Percentiles rank a stretch among this genome's conserved stretches.
Conservation (phyloP, 306 rosid species). For the Hippophae rhamnoides region DNA sequence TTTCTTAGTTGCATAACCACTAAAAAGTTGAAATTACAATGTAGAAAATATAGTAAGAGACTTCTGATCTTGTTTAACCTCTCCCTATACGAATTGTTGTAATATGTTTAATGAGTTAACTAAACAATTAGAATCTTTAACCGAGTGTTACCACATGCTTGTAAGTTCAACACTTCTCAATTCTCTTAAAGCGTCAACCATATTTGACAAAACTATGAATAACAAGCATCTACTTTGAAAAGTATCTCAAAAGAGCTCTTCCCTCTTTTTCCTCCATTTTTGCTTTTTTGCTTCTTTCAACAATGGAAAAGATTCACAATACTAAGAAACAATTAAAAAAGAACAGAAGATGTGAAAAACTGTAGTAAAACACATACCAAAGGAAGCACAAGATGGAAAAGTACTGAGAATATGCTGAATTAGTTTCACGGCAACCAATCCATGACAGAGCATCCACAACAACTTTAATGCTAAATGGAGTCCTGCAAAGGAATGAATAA, state of each 20-base stretch:
- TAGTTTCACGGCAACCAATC: slow-evolving; percentile 64
- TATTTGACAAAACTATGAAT: neutral
- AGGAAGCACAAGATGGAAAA: slow-evolving; percentile 87
- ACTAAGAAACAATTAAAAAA: neutral
- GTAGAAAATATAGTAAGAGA: too few species aligned
- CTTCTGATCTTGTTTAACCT: too few species aligned
- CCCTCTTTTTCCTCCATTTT: neutral
- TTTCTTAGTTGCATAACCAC: neutral
- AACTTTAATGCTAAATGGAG: slow-evolving; percentile 40
- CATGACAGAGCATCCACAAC: slow-evolving; percentile 73
- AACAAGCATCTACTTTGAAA: neutral
- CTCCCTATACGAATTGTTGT: too few species aligned
- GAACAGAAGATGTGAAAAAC: neutral
- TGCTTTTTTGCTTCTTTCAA: neutral
- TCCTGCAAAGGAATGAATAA: slow-evolving; percentile 29
- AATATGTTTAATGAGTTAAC: too few species aligned
- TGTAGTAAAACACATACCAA: slow-evolving; percentile 41
- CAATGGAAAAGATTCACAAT: slow-evolving; percentile 1
- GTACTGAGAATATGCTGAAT: slow-evolving; percentile 60
- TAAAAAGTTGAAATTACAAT: neutral
- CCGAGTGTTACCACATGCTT: too few species aligned
- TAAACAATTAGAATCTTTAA: too few species aligned
- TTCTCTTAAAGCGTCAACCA: neutral
- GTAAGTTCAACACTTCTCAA: neutral
- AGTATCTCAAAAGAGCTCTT: neutral